These are phyloP conservation scores for Leccinum obscurum DNA, from an alignment of 768 basidiomycete species.

Conservation along the genomic window DNA sequence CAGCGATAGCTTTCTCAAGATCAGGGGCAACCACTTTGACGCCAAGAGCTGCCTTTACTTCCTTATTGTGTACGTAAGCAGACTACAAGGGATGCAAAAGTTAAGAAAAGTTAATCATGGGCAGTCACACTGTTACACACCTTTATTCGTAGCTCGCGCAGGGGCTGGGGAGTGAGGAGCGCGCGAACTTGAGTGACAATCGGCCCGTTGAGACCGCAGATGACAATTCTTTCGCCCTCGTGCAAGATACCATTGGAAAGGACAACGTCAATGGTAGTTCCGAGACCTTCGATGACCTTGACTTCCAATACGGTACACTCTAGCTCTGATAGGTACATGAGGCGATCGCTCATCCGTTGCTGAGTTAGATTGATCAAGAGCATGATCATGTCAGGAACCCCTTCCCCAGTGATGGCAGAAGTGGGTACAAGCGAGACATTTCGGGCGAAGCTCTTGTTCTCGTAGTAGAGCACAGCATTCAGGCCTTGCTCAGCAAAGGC, in stretches of 20 bases:
- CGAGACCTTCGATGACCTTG: conserved; percentile 97
- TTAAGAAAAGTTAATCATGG: conserved; percentile 4
- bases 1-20: conserved; percentile 97
- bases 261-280: conserved; percentile 96
- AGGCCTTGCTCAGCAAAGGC: conserved; percentile 98
- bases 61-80: conserved; percentile 94
- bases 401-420: conserved; percentile 97
- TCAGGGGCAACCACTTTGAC: conserved; percentile 95
- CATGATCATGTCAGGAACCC: conserved; percentile 99
- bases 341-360: conserved; percentile 93
- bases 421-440: conserved; percentile 98
- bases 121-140: conserved; percentile 42
- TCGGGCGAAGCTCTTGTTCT: conserved; percentile 92
- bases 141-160: conserved; percentile 95
- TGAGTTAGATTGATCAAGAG: conserved; percentile 96
- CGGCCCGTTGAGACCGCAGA: conserved; percentile 96
- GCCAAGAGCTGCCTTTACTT: conserved; percentile 95
- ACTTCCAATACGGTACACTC: conserved; percentile 99
- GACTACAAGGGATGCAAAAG: conserved; percentile 50
- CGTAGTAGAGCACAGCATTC: conserved; percentile 94
- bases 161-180: conserved; percentile 91
- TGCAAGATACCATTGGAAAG: conserved; percentile 90
- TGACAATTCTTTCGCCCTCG: conserved; percentile 92
- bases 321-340: conserved; percentile 97
- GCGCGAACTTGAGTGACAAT: conserved; percentile 96